Evolutionary conservation across 495 filamentous ascomycete genomes (phyloP), one percentile per base, ranked within the genome.

Genomic region (Margaritispora aquatica): DNA sequence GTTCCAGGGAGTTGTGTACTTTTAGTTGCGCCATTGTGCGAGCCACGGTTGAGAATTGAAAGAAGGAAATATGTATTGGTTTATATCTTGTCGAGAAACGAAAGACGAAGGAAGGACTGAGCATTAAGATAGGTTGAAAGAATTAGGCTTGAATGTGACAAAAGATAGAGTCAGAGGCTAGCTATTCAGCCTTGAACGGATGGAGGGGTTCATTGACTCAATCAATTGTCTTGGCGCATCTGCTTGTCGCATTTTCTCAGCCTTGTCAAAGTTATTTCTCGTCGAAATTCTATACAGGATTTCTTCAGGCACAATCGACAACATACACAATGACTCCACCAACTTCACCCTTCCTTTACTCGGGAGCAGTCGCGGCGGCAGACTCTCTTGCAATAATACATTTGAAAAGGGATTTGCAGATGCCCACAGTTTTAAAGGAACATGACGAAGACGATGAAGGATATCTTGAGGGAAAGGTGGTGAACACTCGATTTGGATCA

Each of bases 401-500:
- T 69, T 82, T 97, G 20, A 87, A 84, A 55, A 86, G 92, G 72
- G 92, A 96, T 73, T 83, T 86, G 52, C 82, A 88, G 55, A 75
- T 87, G 50, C 91, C 93, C 23, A 76, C 87, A 19, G 80, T 91
- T 66, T 84, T 97, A 55, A 77, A 77, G 50, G 71, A 77, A 24
- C 71, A 77, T 23, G 77, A 84, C 24, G 82, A 81, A 22, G 74
- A 81, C 51, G 76, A 84, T 63, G 80, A 82, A 58, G 88, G 89
- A 61, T 90, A 92, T 63, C 79, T 79, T 23, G 90, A 94, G 69
- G 90, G 89, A 56, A 85, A 86, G 57, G 88, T 96, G 10, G 83
- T 87, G 57, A 97, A 94, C 70, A 99, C 94, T 1, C 86, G 92
- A 10, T 99, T 96, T 66, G 94, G 94, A 23, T 93, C 91, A 3